A percentile compares a stretch with the other conserved stretches of the same genome.
Conservation (phyloP, 2,329 filamentous ascomycete genomes). For the Tolypocladium sp. region DNA sequence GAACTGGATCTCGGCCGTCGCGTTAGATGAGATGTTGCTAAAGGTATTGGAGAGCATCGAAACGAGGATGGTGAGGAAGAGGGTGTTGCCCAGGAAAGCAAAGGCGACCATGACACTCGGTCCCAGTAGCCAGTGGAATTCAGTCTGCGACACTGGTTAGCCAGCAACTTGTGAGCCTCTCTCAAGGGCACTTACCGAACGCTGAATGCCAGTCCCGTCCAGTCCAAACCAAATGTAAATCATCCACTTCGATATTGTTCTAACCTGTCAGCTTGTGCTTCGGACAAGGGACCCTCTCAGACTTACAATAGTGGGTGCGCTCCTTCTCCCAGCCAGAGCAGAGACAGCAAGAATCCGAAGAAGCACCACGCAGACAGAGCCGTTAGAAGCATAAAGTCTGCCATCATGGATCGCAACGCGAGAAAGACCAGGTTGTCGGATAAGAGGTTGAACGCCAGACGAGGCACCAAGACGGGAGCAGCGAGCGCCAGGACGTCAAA, state of each 20-base stretch:
- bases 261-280: constrained; percentile 10
- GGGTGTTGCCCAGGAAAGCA: constrained; percentile 76
- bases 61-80: constrained; percentile 82
- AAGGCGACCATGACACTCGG: constrained; percentile 75
- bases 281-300: no score
- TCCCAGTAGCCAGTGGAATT: constrained; percentile 73
- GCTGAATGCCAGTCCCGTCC: constrained; percentile 57
- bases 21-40: constrained; percentile 65
- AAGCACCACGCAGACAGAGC: constrained; percentile 75
- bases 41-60: constrained; percentile 84
- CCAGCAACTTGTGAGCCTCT: no score
- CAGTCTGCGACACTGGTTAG: constrained; percentile 30
- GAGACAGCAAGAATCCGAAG: constrained; percentile 67
- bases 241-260: constrained; percentile 81
- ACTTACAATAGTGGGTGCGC: constrained; percentile 46
- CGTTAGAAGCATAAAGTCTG: constrained; percentile 72
- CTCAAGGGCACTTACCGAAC: constrained; percentile 31
- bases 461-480: constrained; percentile 67
- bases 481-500: constrained; percentile 72
- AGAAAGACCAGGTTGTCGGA: constrained; percentile 81
- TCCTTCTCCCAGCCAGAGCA: constrained; percentile 68
- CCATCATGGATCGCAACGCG: constrained; percentile 75
- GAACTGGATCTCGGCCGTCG: constrained; percentile 76
- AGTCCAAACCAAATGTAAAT: constrained; percentile 88
- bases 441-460: constrained; percentile 73